Evolutionary conservation across 768 basidiomycete genomes (phyloP), one percentile per base, ranked within the genome.

Genomic region (Saitozyma podzolica): DNA sequence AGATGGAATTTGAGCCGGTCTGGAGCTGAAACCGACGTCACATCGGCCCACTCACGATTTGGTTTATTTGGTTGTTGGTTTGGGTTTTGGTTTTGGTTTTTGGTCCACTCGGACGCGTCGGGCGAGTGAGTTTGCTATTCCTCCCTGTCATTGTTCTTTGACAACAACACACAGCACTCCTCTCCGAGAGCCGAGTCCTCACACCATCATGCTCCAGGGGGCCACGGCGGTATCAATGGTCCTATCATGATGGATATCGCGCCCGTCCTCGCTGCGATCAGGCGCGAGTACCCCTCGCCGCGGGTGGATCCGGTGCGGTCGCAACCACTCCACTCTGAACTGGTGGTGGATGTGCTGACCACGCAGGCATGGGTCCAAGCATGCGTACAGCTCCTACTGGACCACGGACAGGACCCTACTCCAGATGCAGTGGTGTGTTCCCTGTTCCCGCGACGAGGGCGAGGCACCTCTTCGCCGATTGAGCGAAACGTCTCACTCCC

Each of bases 271-370:
- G 58, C 61, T 8, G 50, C 52, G 9, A 59, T 71, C 14, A 65
- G 54, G 49, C 52, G 62, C 42, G 59, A 64, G 39, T 72, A 66
- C 57, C 66, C 70, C 0, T 19, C 53, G 16, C 73, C 73, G 14
- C 42, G 59, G 41, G 53, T 70, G 29, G 61, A 72, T 58, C 66
- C 68, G 50, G 73, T 75, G 20, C 53, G 72, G 29, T 64, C 47
- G 8, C 19, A 19, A 13, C 41, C 8, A 6, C 29, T 53, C 41
- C 8, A 6, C 29, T 53, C 4, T 50, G 47, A 51, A 19, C 9
- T 42, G n/a, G 16, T 50, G 37, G 29, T 11, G 7, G 14, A 37
- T 20, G 16, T 54, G 52, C 55, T 53, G 39, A 67, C 43, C 16
- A 5, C n/a, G 10, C 29, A 74, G 73, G 64, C 40, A 41, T 74